phyloP scores from a whole-genome alignment of 768 basidiomycete species.

The Mycena haematopus region DNA sequence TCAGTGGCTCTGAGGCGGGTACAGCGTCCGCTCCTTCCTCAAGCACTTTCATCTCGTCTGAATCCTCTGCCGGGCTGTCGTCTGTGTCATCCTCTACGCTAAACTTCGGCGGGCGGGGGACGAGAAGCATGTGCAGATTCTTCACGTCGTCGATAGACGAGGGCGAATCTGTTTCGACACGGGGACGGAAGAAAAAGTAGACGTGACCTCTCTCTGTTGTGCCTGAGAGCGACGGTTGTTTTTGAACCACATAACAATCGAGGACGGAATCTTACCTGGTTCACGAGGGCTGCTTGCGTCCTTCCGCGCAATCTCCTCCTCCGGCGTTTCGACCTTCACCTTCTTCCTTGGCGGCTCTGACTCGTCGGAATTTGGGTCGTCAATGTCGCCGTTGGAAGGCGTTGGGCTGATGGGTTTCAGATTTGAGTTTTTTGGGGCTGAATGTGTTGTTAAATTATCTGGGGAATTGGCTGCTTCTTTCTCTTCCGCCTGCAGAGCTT shows the following conservation, averaged over 20 bases:
- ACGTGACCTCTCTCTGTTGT: conserved; percentile 65
- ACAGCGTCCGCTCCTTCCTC: conserved; percentile 55
- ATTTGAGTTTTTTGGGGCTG: conserved; percentile 20
- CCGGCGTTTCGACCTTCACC: conserved; percentile 32
- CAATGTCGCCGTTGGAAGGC: conserved; percentile 27
- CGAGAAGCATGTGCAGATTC: conserved; percentile 64
- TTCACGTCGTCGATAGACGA: conserved; percentile 63
- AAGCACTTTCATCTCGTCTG: conserved; percentile 50
- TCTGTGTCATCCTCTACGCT: conserved; percentile 28
- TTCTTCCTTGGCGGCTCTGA: conserved; percentile 36
- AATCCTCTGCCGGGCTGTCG: conserved; percentile 29
- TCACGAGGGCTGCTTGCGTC: conserved; percentile 26
- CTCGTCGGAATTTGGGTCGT: conserved; percentile 6
- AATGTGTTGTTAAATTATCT: conserved; percentile 17
- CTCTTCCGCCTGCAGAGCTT: conserved; percentile 10
- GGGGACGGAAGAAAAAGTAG: conserved; percentile 70
- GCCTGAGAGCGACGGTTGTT: conserved; percentile 38
- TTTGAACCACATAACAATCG: not conserved
- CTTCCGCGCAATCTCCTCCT: conserved; percentile 21
- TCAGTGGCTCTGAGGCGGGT: conserved; percentile 45
- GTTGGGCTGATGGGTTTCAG: conserved; percentile 12
- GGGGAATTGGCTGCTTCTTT: conserved; percentile 15
- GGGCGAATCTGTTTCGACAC: conserved; percentile 58
- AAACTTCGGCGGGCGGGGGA: conserved; percentile 60
- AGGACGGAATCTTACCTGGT: conserved; percentile 21